These are phyloP conservation scores for Pochonia chlamydosporia DNA, from an alignment of 2,329 filamentous ascomycete genomes.

Conservation along the genomic window DNA sequence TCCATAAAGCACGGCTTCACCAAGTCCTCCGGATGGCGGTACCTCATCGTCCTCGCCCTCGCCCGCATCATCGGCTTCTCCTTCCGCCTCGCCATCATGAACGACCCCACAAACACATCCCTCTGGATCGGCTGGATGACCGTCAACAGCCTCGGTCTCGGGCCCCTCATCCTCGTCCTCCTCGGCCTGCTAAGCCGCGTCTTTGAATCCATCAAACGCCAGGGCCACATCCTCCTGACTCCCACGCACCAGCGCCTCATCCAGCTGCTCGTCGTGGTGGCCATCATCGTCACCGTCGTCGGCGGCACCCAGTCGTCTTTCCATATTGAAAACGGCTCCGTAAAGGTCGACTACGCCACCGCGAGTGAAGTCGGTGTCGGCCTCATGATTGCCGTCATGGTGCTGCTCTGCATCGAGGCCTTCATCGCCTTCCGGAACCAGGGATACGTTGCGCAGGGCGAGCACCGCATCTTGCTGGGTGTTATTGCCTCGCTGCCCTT, in stretches of 20 bases:
- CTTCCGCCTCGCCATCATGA: slow-evolving; percentile 33
- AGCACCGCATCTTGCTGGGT: slow-evolving; percentile 46
- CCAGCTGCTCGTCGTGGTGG: slow-evolving; percentile 36
- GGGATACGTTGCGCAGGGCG: slow-evolving; percentile 38
- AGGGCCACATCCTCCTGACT: slow-evolving; percentile 20
- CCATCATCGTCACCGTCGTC: slow-evolving; percentile 26
- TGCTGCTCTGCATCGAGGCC: slow-evolving; percentile 33
- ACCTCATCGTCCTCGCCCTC: slow-evolving; percentile 53
- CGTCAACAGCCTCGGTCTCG: slow-evolving; percentile 27
- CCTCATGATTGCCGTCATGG: slow-evolving; percentile 30
- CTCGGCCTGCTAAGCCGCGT: slow-evolving; percentile 24
- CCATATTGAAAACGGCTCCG: slow-evolving; percentile 12
- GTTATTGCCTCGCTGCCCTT: slow-evolving; percentile 28
- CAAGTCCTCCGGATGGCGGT: slow-evolving; percentile 55
- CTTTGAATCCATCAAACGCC: slow-evolving; percentile 43
- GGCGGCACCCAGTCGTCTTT: slow-evolving; percentile 23
- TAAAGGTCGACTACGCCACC: slow-evolving; percentile 20
- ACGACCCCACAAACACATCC: slow-evolving; percentile 42
- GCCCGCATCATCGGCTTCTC: slow-evolving; percentile 51
- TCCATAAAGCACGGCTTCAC: slow-evolving; percentile 44
- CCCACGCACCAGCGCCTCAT: slow-evolving; percentile 28
- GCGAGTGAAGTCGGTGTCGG: slow-evolving; percentile 20
- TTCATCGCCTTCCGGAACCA: slow-evolving; percentile 34
- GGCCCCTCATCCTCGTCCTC: slow-evolving; percentile 40
- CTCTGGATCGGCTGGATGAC: slow-evolving; percentile 28